Evolutionary conservation across 352 stramenopile genomes (phyloP).

Genomic region (Pelagophyceae sp.): DNA sequence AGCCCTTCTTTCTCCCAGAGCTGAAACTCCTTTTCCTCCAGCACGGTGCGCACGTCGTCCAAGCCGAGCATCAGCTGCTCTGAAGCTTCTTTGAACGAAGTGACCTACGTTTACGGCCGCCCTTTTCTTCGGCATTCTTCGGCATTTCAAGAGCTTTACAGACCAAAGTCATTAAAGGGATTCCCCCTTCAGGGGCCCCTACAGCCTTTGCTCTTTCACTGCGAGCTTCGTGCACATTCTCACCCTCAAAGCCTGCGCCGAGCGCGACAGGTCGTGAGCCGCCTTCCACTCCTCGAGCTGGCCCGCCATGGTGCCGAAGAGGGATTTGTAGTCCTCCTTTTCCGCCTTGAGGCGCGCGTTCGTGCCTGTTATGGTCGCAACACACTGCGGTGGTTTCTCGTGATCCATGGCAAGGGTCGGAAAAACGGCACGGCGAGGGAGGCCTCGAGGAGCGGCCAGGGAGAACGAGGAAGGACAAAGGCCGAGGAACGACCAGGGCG

Average conservation of each 20-base stretch:
- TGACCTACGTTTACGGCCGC: background rate
- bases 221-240: too few species aligned
- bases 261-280: background rate
- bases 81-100: background rate
- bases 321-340: constrained; percentile 3
- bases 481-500: too few species aligned
- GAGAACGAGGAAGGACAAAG: too few species aligned
- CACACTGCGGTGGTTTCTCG: too few species aligned
- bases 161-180: background rate
- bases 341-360: background rate
- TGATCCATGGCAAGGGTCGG: too few species aligned
- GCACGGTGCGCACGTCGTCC: background rate
- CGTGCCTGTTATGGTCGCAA: background rate
- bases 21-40: constrained; percentile 20
- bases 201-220: too few species aligned
- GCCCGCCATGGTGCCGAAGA: background rate
- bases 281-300: constrained; percentile 14
- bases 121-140: background rate
- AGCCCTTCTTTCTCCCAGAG: constrained; percentile 19
- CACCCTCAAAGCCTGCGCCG: too few species aligned
- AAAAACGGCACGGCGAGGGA: too few species aligned
- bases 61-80: background rate
- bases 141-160: background rate
- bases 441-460: too few species aligned
- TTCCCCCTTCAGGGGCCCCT: too few species aligned